Base-by-base conservation (phyloP, 805 yeast species). In the Spathaspora arborariae region DNA sequence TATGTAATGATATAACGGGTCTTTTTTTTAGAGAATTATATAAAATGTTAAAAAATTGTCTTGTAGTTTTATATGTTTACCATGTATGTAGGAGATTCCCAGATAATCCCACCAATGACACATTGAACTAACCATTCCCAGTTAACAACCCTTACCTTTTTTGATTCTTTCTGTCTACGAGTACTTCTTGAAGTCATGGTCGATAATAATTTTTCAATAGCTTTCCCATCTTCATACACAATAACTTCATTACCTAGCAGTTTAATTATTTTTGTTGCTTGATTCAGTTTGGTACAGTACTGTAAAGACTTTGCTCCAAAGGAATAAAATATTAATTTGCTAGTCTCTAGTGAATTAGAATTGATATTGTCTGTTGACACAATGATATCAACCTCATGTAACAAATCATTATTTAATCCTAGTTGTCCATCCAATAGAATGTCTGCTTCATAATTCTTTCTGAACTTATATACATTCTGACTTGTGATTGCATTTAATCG, bases 91-190 rank as follows among this genome's bases (percentile, higher is more conserved):
- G 53, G 49, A 4, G 61, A 57, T 2, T 50, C 55, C 73, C 73
- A 67, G 18, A 67, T 58, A 49, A 58, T 51, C 19, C 62, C 61
- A 48, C 70, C 63, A 20, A 82, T 80, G 13, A 80, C 69, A 62
- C 84, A 78, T 49, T 82, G 86, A 1, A 81, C 84, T 1, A 81
- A 68, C 87, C 87, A 82, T 56, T 82, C 86, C 85, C 85, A 80
- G 54, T 75, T 67, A 9, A 80, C 65, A 3, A 76, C 35, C 53
- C 64, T 56, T 38, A 63, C 34, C 11, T 15, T n/a, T 5, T 19
- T 37, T 15, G 34, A 20, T 8, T 42, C 19, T 18, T 26, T 20
- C 24, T 24, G 22, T 18, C 39, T 37, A 20, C 18, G 16, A 9
- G 20, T 22, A 22, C 36, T 39, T 20, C 21, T 19, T 15, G 43